Percentiles rank a stretch among this genome's conserved stretches.
Conservation (phyloP, 441 rosid species). For the Omphalea diandra region DNA sequence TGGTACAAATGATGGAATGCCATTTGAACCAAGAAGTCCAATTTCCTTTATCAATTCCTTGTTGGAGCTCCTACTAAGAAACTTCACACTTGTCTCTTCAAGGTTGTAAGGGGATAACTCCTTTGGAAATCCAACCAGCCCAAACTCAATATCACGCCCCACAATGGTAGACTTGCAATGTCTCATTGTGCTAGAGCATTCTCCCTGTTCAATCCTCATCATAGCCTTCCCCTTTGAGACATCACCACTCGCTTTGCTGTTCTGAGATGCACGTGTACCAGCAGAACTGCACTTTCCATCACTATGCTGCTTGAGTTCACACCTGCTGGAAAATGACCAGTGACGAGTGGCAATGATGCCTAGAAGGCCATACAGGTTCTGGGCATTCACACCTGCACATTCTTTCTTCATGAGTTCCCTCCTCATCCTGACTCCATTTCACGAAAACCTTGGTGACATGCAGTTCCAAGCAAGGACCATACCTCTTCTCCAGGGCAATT, state of each 20-base stretch:
- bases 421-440: conserved; percentile 24
- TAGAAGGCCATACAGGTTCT: conserved; percentile 49
- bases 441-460: conserved; percentile 13
- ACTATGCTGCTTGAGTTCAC: conserved; percentile 40
- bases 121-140: conserved; percentile 26
- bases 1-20: conserved; percentile 43
- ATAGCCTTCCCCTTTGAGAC: conserved; percentile 26
- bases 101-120: conserved; percentile 46
- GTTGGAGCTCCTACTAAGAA: conserved; percentile 41
- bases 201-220: conserved; percentile 19
- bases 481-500: conserved; percentile 38
- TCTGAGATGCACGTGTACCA: conserved; percentile 25
- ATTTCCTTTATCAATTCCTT: conserved; percentile 53
- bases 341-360: conserved; percentile 52
- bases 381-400: conserved; percentile 45
- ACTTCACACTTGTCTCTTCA: conserved; percentile 46
- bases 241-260: conserved; percentile 24
- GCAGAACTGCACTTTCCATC: conserved; percentile 38
- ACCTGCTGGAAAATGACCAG: conserved; percentile 33
- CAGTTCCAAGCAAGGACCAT: conserved; percentile 36
- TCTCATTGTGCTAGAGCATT: conserved; percentile 17
- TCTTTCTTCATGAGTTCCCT: conserved; percentile 21
- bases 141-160: conserved; percentile 22
- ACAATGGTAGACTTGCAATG: conserved; percentile 14
- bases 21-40: conserved; percentile 58